Evolutionary conservation across 129 eudicot species (phyloP).

Genomic region (Calendula officinalis): DNA sequence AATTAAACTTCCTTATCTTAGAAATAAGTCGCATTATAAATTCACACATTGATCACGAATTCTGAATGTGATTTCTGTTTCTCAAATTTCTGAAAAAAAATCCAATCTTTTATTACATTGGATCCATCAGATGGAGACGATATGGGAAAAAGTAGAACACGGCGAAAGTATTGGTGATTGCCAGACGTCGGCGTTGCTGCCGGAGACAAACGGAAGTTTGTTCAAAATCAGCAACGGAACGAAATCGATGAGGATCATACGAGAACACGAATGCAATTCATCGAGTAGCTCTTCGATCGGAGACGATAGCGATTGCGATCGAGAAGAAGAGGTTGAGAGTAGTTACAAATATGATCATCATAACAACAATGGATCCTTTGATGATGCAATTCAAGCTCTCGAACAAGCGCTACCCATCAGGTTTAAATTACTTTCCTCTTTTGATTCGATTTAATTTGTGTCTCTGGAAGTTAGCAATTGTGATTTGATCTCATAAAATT

Average conservation of each 20-base stretch:
- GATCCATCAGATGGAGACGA: constrained; percentile 24
- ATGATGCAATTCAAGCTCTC: constrained; percentile 46
- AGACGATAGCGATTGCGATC: constrained; percentile 36
- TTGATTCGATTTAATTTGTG: neutral
- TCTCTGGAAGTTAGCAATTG: neutral
- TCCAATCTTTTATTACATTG: neutral
- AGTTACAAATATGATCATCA: constrained; percentile 4
- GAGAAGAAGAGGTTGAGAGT: constrained; percentile 30
- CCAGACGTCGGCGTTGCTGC: constrained; percentile 23
- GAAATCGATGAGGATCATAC: constrained; percentile 10
- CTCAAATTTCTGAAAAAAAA: neutral
- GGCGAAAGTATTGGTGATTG: neutral
- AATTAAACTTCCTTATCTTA: constrained; percentile 17
- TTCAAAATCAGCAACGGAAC: neutral
- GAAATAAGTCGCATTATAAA: neutral
- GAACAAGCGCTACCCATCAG: constrained; percentile 45
- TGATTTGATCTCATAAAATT: neutral
- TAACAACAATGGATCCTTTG: constrained; percentile 29
- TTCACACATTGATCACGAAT: constrained; percentile 10
- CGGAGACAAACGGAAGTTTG: constrained; percentile 18
- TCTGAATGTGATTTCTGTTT: constrained; percentile 10
- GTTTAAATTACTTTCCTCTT: constrained; percentile 12
- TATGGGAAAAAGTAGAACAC: constrained; percentile 19
- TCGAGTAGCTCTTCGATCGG: constrained; percentile 39
- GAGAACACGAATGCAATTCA: constrained; percentile 24